A percentile compares a stretch with the other conserved stretches of the same genome.
Conservation (phyloP, 495 filamentous ascomycete genomes). For the Penicillium diatomitis region DNA sequence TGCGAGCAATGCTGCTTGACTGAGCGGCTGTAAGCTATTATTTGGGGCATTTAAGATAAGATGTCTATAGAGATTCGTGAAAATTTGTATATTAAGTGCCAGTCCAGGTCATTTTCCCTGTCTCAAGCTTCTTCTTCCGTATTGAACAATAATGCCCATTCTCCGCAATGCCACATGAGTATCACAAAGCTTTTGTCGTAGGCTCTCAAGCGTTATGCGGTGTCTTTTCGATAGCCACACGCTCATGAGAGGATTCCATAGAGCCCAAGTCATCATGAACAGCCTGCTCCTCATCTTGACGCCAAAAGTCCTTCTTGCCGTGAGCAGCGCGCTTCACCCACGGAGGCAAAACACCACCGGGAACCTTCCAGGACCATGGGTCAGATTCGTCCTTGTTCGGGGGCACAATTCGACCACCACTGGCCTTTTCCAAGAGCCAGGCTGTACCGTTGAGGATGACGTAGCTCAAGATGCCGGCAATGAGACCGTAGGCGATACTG, state of each 20-base stretch:
- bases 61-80: too few relatives aligned
- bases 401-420: slow-evolving; percentile 60
- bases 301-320: slow-evolving; percentile 67
- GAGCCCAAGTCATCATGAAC: slow-evolving; percentile 6
- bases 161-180: background rate
- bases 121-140: too few relatives aligned
- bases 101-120: too few relatives aligned
- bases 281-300: slow-evolving; percentile 24
- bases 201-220: background rate
- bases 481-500: slow-evolving; percentile 70
- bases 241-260: slow-evolving; percentile 8
- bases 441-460: slow-evolving; percentile 56
- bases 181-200: background rate
- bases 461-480: slow-evolving; percentile 70
- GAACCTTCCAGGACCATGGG: slow-evolving; percentile 59
- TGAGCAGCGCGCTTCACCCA: slow-evolving; percentile 52
- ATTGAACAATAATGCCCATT: background rate
- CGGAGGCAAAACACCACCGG: slow-evolving; percentile 58
- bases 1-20: too few relatives aligned
- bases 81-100: too few relatives aligned
- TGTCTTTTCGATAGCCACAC: slow-evolving; percentile 9
- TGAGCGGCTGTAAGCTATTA: too few relatives aligned
- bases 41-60: too few relatives aligned
- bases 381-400: slow-evolving; percentile 65
- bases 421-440: slow-evolving; percentile 54